A percentile compares a stretch with the other conserved stretches of the same genome.
phyloP scores from a whole-genome alignment of 2,329 filamentous ascomycete species.

The Colletotrichum filicis region DNA sequence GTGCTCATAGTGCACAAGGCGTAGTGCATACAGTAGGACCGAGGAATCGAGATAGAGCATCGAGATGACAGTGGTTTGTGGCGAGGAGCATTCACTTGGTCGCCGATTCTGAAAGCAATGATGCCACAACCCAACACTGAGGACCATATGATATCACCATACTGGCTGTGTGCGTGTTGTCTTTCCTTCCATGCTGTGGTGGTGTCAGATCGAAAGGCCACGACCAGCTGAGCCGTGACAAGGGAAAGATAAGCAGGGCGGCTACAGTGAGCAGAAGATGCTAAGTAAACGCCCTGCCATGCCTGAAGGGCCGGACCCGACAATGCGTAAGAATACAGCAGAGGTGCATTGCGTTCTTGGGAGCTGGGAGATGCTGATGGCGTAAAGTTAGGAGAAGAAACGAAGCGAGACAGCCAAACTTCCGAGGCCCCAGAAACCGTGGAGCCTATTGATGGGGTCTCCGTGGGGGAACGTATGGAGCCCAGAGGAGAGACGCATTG shows the following conservation, averaged over 20 bases:
- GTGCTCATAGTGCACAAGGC: background rate
- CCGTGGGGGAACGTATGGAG: constrained; percentile 11
- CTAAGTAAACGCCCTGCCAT: background rate
- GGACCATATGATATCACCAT: background rate
- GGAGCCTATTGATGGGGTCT: constrained; percentile 21
- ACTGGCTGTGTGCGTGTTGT: background rate
- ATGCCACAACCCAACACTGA: constrained; percentile 18
- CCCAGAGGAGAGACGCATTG: constrained; percentile 1
- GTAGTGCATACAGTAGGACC: background rate
- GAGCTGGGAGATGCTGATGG: background rate
- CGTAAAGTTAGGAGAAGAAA: background rate
- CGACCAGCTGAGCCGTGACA: background rate
- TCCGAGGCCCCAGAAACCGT: constrained; percentile 18
- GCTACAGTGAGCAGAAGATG: background rate
- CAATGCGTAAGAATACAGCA: background rate
- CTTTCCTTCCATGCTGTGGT: background rate
- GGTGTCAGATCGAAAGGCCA: background rate
- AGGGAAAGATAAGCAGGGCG: background rate
- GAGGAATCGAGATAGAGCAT: background rate
- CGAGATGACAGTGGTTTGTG: constrained; percentile 5
- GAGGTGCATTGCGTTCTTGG: background rate
- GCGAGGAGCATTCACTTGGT: background rate
- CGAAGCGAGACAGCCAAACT: constrained; percentile 13
- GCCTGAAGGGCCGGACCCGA: background rate
- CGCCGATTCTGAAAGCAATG: background rate